Evolutionary conservation across 495 filamentous ascomycete genomes (phyloP).

Genomic region (Aspergillus sclerotioniger): DNA sequence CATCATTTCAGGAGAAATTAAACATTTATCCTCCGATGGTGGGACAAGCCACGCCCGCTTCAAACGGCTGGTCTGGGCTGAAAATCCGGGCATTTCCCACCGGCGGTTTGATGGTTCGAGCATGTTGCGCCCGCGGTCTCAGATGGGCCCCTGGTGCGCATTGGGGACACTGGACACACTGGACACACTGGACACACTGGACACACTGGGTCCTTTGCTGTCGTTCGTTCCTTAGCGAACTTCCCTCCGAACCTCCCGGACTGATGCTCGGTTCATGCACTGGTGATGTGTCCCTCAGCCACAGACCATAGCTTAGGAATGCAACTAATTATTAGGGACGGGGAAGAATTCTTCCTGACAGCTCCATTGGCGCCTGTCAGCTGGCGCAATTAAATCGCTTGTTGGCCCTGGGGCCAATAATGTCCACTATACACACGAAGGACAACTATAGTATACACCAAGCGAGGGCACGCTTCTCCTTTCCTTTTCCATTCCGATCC

Average conservation of each 20-base stretch:
- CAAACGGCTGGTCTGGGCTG: slow-evolving; percentile 5
- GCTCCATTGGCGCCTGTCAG: background rate
- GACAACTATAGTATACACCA: background rate
- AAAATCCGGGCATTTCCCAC: background rate
- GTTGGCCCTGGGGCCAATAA: background rate
- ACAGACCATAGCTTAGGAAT: background rate
- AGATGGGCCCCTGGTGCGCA: background rate
- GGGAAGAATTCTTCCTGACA: background rate
- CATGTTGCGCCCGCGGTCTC: slow-evolving; percentile 11
- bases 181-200: too few species aligned
- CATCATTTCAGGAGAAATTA: slow-evolving; percentile 2
- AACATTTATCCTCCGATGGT: background rate
- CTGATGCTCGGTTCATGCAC: too few species aligned
- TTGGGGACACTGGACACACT: too few species aligned
- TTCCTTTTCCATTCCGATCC: background rate
- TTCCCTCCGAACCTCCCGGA: background rate
- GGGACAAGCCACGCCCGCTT: background rate
- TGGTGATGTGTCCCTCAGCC: too few species aligned
- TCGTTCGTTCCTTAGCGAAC: background rate
- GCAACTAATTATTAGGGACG: background rate
- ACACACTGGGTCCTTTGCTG: background rate
- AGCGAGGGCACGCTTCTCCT: background rate
- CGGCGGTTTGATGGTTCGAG: slow-evolving; percentile 7
- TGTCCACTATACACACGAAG: background rate
- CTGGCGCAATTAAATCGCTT: background rate